phyloP scores from a whole-genome alignment of 2,329 filamentous ascomycete species.

The Lasiodiplodia hormozganensis region DNA sequence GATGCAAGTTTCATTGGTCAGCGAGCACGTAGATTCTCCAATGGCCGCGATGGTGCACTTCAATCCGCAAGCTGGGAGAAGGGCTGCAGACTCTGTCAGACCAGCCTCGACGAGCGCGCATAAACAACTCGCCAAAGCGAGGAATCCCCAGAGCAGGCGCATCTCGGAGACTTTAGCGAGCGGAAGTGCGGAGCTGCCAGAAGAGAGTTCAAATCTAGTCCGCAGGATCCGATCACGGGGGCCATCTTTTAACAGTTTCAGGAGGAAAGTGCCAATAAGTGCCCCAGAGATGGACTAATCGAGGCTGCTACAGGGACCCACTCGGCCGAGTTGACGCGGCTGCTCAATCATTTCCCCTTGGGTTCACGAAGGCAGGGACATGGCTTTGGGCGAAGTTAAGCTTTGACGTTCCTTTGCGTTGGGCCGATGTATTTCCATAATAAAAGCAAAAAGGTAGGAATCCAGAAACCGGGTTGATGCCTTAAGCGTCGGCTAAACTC shows the following conservation, averaged over 20 bases:
- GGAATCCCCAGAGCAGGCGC: background rate
- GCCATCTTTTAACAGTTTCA: background rate
- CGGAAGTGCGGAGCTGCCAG: slow-evolving; percentile 1
- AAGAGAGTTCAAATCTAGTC: background rate
- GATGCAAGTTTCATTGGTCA: slow-evolving; percentile 38
- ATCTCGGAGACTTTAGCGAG: background rate
- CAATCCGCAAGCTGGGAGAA: background rate
- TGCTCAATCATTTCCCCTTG: background rate
- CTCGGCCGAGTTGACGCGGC: background rate
- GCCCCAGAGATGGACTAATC: background rate
- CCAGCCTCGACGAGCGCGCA: background rate
- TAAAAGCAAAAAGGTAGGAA: background rate
- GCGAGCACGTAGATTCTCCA: slow-evolving; percentile 35
- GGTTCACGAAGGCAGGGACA: background rate
- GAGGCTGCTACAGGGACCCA: slow-evolving; percentile 1
- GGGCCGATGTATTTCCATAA: background rate
- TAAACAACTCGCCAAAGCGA: slow-evolving; percentile 5
- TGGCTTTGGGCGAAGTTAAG: slow-evolving; percentile 1
- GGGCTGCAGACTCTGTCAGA: background rate
- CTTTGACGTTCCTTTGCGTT: background rate
- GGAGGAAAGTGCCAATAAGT: background rate
- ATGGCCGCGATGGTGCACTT: background rate
- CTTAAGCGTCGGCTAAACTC: slow-evolving; percentile 4
- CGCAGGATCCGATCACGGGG: background rate
- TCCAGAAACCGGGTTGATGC: background rate